A percentile compares a stretch with the other conserved stretches of the same genome.
phyloP scores from a whole-genome alignment of 2,329 filamentous ascomycete species.

The Dactylella cylindrospora region DNA sequence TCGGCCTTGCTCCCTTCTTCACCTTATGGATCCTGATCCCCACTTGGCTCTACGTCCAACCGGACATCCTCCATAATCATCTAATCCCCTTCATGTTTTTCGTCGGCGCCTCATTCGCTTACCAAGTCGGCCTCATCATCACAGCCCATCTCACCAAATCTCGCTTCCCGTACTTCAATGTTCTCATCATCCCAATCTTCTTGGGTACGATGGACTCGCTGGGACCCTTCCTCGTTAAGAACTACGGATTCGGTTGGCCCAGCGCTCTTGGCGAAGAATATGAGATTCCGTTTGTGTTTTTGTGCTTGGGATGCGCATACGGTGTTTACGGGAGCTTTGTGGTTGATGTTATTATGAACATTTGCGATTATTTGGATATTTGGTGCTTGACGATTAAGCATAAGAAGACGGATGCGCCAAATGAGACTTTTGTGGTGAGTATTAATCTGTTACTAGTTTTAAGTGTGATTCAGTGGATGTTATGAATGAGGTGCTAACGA shows the following conservation, averaged over 20 bases:
- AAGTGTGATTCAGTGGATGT: background rate
- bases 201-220: conserved; percentile 78
- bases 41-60: conserved; percentile 80
- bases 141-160: conserved; percentile 87
- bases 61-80: conserved; percentile 76
- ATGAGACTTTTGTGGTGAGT: conserved; percentile 43
- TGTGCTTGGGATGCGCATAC: conserved; percentile 77
- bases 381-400: conserved; percentile 99
- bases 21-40: conserved; percentile 74
- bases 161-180: conserved; percentile 86
- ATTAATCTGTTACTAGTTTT: background rate
- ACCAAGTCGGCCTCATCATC: conserved; percentile 94
- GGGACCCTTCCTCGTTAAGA: conserved; percentile 67
- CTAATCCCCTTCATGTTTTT: conserved; percentile 88
- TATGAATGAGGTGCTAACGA: conserved; percentile 11
- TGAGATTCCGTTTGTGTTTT: conserved; percentile 87
- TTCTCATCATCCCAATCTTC: conserved; percentile 74
- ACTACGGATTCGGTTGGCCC: conserved; percentile 66
- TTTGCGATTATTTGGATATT: conserved; percentile 97
- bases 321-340: conserved; percentile 98
- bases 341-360: conserved; percentile 93
- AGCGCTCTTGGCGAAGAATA: conserved; percentile 74
- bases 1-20: conserved; percentile 81
- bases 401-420: conserved; percentile 40
- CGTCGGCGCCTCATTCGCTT: conserved; percentile 86